Evolutionary conservation across 2,329 filamentous ascomycete genomes (phyloP).

Genomic region (Epichloe hybrida): DNA sequence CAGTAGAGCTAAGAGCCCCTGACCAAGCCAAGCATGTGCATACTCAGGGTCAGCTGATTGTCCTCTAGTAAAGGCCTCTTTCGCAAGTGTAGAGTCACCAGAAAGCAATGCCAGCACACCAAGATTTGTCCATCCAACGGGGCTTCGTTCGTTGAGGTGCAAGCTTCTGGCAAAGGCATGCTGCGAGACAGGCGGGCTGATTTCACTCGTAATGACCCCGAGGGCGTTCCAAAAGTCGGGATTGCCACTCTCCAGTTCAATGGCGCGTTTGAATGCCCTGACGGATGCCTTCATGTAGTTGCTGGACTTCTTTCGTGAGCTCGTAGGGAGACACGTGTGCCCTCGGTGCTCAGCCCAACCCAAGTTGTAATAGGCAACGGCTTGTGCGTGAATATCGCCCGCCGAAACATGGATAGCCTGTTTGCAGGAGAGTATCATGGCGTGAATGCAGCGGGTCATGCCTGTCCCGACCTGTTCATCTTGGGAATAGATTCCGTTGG

Average conservation of each 20-base stretch:
- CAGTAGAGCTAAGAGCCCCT: slow-evolving; percentile 71
- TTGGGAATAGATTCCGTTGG: slow-evolving; percentile 30
- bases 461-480: slow-evolving; percentile 35
- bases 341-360: slow-evolving; percentile 87
- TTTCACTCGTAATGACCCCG: slow-evolving; percentile 73
- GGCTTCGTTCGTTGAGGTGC: slow-evolving; percentile 80
- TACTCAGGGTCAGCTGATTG: slow-evolving; percentile 94
- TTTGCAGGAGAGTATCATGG: slow-evolving; percentile 76
- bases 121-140: slow-evolving; percentile 80
- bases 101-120: slow-evolving; percentile 76
- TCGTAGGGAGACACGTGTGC: slow-evolving; percentile 48
- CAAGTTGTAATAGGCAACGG: slow-evolving; percentile 93
- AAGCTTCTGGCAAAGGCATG: slow-evolving; percentile 86
- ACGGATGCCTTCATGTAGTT: slow-evolving; percentile 70
- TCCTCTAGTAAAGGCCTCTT: slow-evolving; percentile 76
- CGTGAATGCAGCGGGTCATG: slow-evolving; percentile 48
- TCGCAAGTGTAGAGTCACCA: slow-evolving; percentile 73
- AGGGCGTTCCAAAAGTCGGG: slow-evolving; percentile 95
- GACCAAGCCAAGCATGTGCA: slow-evolving; percentile 84
- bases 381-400: slow-evolving; percentile 71
- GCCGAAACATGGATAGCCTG: slow-evolving; percentile 62
- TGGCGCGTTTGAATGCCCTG: slow-evolving; percentile 85
- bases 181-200: slow-evolving; percentile 80
- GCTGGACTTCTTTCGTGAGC: slow-evolving; percentile 42
- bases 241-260: slow-evolving; percentile 89